These are phyloP conservation scores for Venturia pyrina DNA, from an alignment of 2,329 filamentous ascomycete species.

Conservation along the genomic window DNA sequence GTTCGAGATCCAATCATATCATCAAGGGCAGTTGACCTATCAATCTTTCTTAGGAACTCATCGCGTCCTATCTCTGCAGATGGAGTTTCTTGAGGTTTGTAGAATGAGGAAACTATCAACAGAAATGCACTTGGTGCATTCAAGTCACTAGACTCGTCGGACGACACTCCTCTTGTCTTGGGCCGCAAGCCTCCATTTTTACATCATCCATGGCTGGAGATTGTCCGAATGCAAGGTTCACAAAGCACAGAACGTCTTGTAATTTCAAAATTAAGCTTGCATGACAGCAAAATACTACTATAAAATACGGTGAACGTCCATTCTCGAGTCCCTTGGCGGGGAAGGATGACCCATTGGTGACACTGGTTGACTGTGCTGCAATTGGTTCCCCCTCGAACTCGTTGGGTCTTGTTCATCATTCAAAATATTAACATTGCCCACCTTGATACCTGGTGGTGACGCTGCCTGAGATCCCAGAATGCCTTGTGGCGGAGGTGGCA, in stretches of 20 bases:
- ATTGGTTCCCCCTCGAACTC: background rate
- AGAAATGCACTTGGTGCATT: background rate
- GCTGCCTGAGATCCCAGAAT: background rate
- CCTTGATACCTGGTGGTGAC: background rate
- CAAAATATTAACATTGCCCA: background rate
- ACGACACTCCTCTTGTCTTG: background rate
- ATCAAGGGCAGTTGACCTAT: background rate
- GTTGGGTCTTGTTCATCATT: background rate
- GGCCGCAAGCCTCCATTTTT: background rate
- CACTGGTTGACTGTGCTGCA: background rate
- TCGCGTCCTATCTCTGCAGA: too few species aligned
- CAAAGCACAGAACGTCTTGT: background rate
- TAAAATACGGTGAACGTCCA: background rate
- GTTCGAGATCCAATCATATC: background rate
- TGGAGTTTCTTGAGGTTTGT: background rate
- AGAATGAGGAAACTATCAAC: background rate
- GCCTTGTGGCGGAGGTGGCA: background rate
- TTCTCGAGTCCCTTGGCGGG: slow-evolving; percentile 1
- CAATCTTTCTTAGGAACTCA: background rate
- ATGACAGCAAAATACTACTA: too few species aligned
- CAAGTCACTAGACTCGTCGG: background rate
- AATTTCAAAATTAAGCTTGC: too few species aligned
- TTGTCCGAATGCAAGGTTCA: background rate
- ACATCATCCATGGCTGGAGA: background rate
- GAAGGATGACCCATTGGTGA: background rate